Evolutionary conservation across 2,329 filamentous ascomycete genomes (phyloP).

Genomic region (Penicillium psychrosexuale): DNA sequence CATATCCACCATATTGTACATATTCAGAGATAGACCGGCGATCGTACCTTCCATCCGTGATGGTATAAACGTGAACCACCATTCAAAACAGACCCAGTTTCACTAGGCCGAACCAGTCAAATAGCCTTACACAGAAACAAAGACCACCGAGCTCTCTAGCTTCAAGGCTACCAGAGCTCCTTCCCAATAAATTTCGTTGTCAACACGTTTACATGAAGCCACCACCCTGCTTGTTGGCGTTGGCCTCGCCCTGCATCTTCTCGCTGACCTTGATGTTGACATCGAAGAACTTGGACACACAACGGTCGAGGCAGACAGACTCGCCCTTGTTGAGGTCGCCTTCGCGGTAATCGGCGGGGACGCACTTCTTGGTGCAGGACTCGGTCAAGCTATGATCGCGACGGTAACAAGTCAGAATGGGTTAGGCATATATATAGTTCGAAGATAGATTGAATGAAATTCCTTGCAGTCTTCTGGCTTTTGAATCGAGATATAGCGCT

Average conservation of each 20-base stretch:
- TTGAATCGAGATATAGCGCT: neutral
- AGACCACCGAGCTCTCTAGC: neutral
- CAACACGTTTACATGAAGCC: conserved; percentile 40
- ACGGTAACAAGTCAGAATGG: neutral
- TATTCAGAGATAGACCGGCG: conserved; percentile 20
- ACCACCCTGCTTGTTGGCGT: conserved; percentile 61
- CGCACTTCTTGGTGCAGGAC: conserved; percentile 90
- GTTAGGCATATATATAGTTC: neutral
- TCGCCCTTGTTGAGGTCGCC: conserved; percentile 98
- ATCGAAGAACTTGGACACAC: conserved; percentile 97
- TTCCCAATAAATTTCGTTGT: neutral
- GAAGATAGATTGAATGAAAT: neutral
- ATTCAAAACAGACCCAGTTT: conserved; percentile 5
- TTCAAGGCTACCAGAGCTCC: neutral
- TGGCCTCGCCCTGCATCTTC: conserved; percentile 82
- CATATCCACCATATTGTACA: conserved; percentile 28
- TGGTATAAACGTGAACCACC: conserved; percentile 23
- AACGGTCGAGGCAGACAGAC: conserved; percentile 95
- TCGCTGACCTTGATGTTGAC: conserved; percentile 97
- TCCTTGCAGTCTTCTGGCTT: neutral
- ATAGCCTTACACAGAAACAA: conserved; percentile 8
- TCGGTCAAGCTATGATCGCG: conserved; percentile 66
- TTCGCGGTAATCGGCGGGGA: conserved; percentile 90
- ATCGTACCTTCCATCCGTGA: conserved; percentile 19
- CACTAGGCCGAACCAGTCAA: conserved; percentile 9